Base-by-base conservation (phyloP, 108 stramenopile species). In the Hondaea fermentalgiana region DNA sequence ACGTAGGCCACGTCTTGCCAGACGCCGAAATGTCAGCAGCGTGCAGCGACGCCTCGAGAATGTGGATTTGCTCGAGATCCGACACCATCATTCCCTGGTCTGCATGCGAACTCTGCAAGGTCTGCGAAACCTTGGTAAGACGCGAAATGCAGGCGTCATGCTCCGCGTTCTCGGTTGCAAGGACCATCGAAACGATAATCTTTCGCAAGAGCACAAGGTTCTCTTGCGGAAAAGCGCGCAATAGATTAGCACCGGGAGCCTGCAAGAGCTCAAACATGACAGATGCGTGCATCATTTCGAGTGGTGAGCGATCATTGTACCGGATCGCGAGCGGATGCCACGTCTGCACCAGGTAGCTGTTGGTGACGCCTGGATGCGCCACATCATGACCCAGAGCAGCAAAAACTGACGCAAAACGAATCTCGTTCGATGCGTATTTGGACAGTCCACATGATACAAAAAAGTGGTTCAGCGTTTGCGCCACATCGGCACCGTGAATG, bases 271-370 rank as follows among this genome's bases (percentile, higher is more conserved):
- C 89, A 58, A 90, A 92, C 44, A 88, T 44, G 19, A 72, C 8
- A 5, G 90, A 69, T 5, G 87, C 89, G 57, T 92, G 91, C 90
- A 92, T 90, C 47, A 90, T 92, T 60, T 92, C 91, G 5, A 92
- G 59, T 4, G 90, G 90, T 21, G 88, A 87, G 4, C 43, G 59
- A 60, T 92, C 91, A 60, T 92, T 92, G 87, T 92, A 90, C 5
- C 58, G 87, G 5, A 90, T 5, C 45, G 91, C 91, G 45, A 92
- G 90, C 29, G 90, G 87, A 47, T 90, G 90, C 76, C 29, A 17
- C 19, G 91, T 88, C 17, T 58, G 43, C 58, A 92, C 91, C 53
- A 90, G 58, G 60, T 87, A 92, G 90, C n/a, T 60, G 71, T 92
- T 92, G 83, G 90, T 92, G 4, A 69, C 60, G 55, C 91, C 91